These are phyloP conservation scores for Poterioochromonas sp. DNA, from an alignment of 352 stramenopile genomes.

Conservation along the genomic window DNA sequence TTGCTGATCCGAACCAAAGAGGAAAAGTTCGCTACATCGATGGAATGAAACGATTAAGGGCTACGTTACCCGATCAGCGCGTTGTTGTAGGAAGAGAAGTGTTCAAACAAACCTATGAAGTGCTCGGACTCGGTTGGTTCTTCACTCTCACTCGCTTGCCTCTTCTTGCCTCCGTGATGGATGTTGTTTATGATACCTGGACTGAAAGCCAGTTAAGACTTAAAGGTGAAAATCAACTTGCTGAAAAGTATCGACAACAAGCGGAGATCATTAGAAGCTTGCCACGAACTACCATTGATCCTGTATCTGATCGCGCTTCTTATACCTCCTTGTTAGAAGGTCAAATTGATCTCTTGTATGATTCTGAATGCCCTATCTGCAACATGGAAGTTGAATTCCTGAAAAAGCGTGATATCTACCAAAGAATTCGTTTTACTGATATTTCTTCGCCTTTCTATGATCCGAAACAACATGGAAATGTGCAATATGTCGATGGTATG, in stretches of 20 bases:
- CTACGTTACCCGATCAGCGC: slow-evolving; percentile 28
- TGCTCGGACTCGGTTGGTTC: slow-evolving; percentile 36
- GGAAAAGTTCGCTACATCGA: slow-evolving; percentile 32
- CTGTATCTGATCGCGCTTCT: too few relatives aligned
- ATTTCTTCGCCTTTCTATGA: slow-evolving; percentile 35
- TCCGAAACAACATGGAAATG: slow-evolving; percentile 34
- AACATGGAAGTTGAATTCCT: slow-evolving; percentile 36
- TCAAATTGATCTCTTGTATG: slow-evolving; percentile 38
- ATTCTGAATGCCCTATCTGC: slow-evolving; percentile 38
- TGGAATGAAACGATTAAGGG: slow-evolving; percentile 35
- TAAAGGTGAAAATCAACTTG: slow-evolving; percentile 27
- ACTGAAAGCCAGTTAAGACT: slow-evolving; percentile 30
- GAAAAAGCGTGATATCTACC: slow-evolving; percentile 34
- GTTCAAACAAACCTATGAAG: slow-evolving; percentile 35
- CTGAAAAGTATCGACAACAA: slow-evolving; percentile 37
- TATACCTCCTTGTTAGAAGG: too few relatives aligned
- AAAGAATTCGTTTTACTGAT: slow-evolving; percentile 39
- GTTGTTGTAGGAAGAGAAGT: slow-evolving; percentile 36
- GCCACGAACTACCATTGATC: too few relatives aligned
- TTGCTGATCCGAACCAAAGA: slow-evolving; percentile 23
- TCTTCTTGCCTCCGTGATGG: slow-evolving; percentile 22
- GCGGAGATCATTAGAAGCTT: background rate
- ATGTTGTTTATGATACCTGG: slow-evolving; percentile 37
- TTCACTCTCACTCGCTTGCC: slow-evolving; percentile 27
- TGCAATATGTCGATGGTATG: slow-evolving; percentile 34